Conservation (phyloP, 306 rosid genomes). For the Chamaecrista fasciculata region DNA sequence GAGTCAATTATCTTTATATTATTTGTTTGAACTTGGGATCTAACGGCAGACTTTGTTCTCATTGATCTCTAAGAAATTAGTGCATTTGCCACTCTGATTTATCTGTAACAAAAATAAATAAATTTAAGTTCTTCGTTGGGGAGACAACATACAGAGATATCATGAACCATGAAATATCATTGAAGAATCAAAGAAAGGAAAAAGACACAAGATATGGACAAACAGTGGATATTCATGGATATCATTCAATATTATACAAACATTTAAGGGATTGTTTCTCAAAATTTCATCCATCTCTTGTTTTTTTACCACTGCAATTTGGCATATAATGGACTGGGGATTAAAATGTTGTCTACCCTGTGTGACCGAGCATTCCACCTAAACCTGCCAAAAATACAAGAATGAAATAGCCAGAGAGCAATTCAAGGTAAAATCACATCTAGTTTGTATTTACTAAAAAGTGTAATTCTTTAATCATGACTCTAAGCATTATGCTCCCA, state of each 20-base stretch:
- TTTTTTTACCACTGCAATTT: not conserved
- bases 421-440: not conserved
- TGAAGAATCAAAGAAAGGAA: not conserved
- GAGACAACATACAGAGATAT: not conserved
- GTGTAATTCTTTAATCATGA: not conserved
- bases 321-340: not conserved
- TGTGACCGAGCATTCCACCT: slow-evolving; percentile 9
- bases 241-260: slow-evolving; percentile 16
- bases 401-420: slow-evolving; percentile 10
- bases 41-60: no score
- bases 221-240: slow-evolving; percentile 2
- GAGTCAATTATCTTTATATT: no score
- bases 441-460: not conserved
- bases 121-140: not conserved
- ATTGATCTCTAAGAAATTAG: no score
- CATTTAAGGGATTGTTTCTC: slow-evolving; percentile 7
- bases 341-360: slow-evolving; percentile 3
- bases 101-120: no score
- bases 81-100: no score
- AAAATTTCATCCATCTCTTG: not conserved
- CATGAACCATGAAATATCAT: not conserved
- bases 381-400: slow-evolving; percentile 16
- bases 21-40: no score
- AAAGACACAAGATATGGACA: slow-evolving; percentile 11
- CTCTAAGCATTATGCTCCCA: no score